phyloP scores from a whole-genome alignment of 2,329 filamentous ascomycete species.

The Xylariaceae sp. region DNA sequence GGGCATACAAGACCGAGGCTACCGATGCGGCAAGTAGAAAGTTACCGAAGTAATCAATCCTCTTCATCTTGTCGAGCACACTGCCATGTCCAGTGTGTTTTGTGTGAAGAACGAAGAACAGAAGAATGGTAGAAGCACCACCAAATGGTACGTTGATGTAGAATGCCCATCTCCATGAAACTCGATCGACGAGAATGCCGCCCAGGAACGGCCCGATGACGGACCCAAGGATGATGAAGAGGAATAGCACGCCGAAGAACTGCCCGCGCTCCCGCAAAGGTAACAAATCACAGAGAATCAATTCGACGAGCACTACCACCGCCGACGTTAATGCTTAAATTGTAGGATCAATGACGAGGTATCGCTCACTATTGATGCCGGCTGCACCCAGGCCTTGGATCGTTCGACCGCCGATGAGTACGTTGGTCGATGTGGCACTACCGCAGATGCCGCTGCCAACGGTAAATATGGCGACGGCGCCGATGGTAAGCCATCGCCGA shows the following conservation, averaged over 20 bases:
- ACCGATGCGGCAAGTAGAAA: no score
- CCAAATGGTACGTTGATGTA: slow-evolving; percentile 64
- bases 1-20: no score
- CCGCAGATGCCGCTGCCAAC: slow-evolving; percentile 55
- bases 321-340: not conserved
- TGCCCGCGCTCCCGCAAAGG: slow-evolving; percentile 52
- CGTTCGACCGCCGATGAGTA: slow-evolving; percentile 49
- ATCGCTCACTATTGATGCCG: slow-evolving; percentile 42
- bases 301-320: slow-evolving; percentile 47
- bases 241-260: slow-evolving; percentile 43
- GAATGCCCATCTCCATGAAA: slow-evolving; percentile 55
- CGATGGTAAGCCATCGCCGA: slow-evolving; percentile 46
- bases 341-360: not conserved
- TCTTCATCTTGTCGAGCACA: no score
- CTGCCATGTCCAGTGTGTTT: not conserved
- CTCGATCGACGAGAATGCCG: slow-evolving; percentile 51
- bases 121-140: slow-evolving; percentile 44
- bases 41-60: no score
- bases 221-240: slow-evolving; percentile 44
- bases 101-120: slow-evolving; percentile 39
- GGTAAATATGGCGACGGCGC: slow-evolving; percentile 49
- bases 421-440: slow-evolving; percentile 44
- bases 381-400: slow-evolving; percentile 53
- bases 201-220: slow-evolving; percentile 57
- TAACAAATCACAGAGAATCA: slow-evolving; percentile 56